Conservation (phyloP, 345 rosid species). For the Bretschneidera sinensis region DNA sequence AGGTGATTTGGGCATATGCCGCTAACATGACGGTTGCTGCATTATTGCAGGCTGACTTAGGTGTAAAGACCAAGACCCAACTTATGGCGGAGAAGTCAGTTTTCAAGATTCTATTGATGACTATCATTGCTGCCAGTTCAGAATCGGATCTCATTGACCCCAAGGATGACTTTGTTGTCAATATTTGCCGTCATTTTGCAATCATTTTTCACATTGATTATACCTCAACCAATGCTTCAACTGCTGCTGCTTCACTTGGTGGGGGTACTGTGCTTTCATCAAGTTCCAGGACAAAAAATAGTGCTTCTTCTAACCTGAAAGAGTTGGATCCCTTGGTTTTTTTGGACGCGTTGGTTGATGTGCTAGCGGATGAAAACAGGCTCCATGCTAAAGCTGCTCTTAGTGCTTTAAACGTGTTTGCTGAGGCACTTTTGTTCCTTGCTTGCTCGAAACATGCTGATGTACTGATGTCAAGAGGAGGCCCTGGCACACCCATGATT, state of each 20-base stretch:
- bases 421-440: conserved; percentile 86
- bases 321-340: conserved; percentile 88
- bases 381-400: conserved; percentile 92
- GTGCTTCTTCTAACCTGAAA: conserved; percentile 57
- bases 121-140: conserved; percentile 79
- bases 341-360: conserved; percentile 94
- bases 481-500: conserved; percentile 91
- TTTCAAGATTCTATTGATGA: conserved; percentile 82
- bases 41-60: conserved; percentile 78
- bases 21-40: neutral
- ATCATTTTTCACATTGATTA: conserved; percentile 73
- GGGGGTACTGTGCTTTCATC: conserved; percentile 56
- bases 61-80: conserved; percentile 99
- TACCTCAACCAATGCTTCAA: conserved; percentile 49
- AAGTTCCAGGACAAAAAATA: conserved; percentile 63
- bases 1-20: neutral
- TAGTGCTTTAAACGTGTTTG: conserved; percentile 68
- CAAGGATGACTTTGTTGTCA: conserved; percentile 75
- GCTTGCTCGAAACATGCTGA: conserved; percentile 93
- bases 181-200: conserved; percentile 91
- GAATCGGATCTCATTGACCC: conserved; percentile 73
- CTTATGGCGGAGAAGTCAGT: conserved; percentile 98
- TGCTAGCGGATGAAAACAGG: conserved; percentile 87
- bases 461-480: conserved; percentile 76
- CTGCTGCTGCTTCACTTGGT: conserved; percentile 40